Evolutionary conservation across 1,284 basidiomycete genomes (phyloP).

Genomic region (Cystobasidium sp.): DNA sequence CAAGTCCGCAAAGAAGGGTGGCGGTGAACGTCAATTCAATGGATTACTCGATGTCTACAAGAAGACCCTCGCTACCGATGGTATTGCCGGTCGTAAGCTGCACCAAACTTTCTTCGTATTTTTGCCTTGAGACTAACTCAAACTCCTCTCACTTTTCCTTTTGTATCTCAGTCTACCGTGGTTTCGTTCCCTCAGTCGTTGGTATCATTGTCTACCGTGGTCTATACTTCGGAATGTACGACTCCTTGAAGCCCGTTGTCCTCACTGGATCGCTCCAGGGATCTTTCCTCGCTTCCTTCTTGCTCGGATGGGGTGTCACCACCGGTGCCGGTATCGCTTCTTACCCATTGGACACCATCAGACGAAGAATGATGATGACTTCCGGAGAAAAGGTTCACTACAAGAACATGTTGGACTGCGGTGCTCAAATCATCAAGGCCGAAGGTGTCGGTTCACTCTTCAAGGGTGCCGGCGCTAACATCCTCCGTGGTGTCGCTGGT

Average conservation of each 20-base stretch:
- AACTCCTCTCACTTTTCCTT: not conserved
- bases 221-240: slow-evolving; percentile 67
- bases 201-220: slow-evolving; percentile 95
- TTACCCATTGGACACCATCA: slow-evolving; percentile 92
- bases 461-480: slow-evolving; percentile 96
- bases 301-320: slow-evolving; percentile 91
- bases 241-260: slow-evolving; percentile 87
- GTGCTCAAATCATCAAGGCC: slow-evolving; percentile 73
- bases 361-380: slow-evolving; percentile 72
- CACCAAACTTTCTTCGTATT: not conserved
- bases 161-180: slow-evolving; percentile 71
- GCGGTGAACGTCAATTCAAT: slow-evolving; percentile 85
- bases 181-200: slow-evolving; percentile 90
- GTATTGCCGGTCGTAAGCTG: slow-evolving; percentile 53
- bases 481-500: slow-evolving; percentile 96
- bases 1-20: slow-evolving; percentile 89
- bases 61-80: slow-evolving; percentile 76
- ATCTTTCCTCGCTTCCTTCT: slow-evolving; percentile 87
- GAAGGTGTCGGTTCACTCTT: slow-evolving; percentile 88
- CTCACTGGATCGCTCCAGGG: slow-evolving; percentile 85
- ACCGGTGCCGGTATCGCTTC: slow-evolving; percentile 94
- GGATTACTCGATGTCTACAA: slow-evolving; percentile 84
- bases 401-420: slow-evolving; percentile 71
- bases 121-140: not conserved
- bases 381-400: slow-evolving; percentile 74